Evolutionary conservation across 768 basidiomycete genomes (phyloP).

Genomic region (Leccinum disarticulatum): DNA sequence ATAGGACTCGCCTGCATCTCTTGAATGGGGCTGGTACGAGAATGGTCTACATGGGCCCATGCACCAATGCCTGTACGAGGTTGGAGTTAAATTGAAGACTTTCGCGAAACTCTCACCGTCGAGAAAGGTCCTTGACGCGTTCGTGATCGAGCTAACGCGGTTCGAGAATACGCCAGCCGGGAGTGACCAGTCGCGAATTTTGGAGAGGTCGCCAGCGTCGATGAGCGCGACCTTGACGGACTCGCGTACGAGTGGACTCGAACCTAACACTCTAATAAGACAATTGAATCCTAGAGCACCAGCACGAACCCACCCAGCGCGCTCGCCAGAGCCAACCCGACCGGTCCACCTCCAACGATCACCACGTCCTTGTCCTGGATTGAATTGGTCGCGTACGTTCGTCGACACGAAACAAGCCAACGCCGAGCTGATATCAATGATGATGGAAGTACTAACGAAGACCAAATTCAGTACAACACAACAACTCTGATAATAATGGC

Average conservation of each 20-base stretch:
- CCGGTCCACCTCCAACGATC: slow-evolving; percentile 93
- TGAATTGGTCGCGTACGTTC: slow-evolving; percentile 18
- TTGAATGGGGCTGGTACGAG: slow-evolving; percentile 69
- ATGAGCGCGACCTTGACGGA: slow-evolving; percentile 68
- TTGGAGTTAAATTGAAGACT: background rate
- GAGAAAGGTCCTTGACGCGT: slow-evolving; percentile 65
- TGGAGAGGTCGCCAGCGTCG: slow-evolving; percentile 77
- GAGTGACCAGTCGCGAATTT: slow-evolving; percentile 65
- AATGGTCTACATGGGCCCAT: slow-evolving; percentile 74
- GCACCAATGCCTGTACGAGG: slow-evolving; percentile 64
- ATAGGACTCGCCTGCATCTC: slow-evolving; percentile 72
- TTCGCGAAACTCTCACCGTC: slow-evolving; percentile 43
- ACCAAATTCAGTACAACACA: background rate
- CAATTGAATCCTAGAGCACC: background rate
- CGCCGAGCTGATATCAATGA: background rate
- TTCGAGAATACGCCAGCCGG: slow-evolving; percentile 64
- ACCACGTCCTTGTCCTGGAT: slow-evolving; percentile 76
- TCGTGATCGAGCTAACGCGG: slow-evolving; percentile 84
- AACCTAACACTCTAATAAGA: slow-evolving; percentile 40
- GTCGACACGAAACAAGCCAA: slow-evolving; percentile 4
- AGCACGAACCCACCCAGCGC: slow-evolving; percentile 63
- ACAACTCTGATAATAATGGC: slow-evolving; percentile 14
- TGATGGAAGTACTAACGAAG: background rate
- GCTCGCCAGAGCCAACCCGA: slow-evolving; percentile 84
- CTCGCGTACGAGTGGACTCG: slow-evolving; percentile 48